phyloP scores from a whole-genome alignment of 2,329 filamentous ascomycete genomes.

The Hypoxylon sp. region DNA sequence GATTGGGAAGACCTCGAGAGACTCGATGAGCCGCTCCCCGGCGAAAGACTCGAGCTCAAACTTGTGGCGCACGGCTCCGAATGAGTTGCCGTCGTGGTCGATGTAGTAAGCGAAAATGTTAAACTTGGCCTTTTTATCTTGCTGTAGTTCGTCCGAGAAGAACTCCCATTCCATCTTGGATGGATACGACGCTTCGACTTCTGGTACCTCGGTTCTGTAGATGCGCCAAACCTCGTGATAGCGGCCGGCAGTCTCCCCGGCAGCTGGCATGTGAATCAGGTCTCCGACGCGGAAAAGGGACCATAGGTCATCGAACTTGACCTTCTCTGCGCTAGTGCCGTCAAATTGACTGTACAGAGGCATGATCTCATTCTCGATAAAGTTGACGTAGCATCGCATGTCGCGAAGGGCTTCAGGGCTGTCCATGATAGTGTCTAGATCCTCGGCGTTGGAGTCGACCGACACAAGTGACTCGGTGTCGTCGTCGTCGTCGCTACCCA shows the following conservation, averaged over 20 bases:
- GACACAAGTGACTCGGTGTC: slow-evolving; percentile 52
- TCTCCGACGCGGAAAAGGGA: slow-evolving; percentile 56
- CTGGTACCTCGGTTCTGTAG: slow-evolving; percentile 51
- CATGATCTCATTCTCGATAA: slow-evolving; percentile 58
- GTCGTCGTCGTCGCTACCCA: slow-evolving; percentile 38
- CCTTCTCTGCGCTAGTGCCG: slow-evolving; percentile 46
- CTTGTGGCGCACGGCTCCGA: slow-evolving; percentile 54
- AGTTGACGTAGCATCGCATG: slow-evolving; percentile 59
- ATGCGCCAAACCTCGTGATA: slow-evolving; percentile 57
- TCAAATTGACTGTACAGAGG: slow-evolving; percentile 50
- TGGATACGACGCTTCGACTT: slow-evolving; percentile 49
- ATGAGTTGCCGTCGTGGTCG: slow-evolving; percentile 56
- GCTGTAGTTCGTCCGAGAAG: slow-evolving; percentile 51
- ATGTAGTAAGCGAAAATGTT: slow-evolving; percentile 57
- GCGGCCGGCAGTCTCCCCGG: slow-evolving; percentile 51
- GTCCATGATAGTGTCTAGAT: slow-evolving; percentile 54
- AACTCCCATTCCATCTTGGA: slow-evolving; percentile 52
- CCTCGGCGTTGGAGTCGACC: slow-evolving; percentile 54
- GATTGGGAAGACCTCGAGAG: slow-evolving; percentile 55
- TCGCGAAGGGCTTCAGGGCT: slow-evolving; percentile 55
- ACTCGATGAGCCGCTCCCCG: slow-evolving; percentile 55
- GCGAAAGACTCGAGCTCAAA: slow-evolving; percentile 54
- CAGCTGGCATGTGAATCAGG: slow-evolving; percentile 55
- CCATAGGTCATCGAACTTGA: slow-evolving; percentile 59
- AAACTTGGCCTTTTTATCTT: slow-evolving; percentile 50